Percentiles rank a stretch among this genome's conserved stretches.
These are phyloP conservation scores for Trifolium fragiferum DNA, from an alignment of 306 rosid species.

Conservation along the genomic window DNA sequence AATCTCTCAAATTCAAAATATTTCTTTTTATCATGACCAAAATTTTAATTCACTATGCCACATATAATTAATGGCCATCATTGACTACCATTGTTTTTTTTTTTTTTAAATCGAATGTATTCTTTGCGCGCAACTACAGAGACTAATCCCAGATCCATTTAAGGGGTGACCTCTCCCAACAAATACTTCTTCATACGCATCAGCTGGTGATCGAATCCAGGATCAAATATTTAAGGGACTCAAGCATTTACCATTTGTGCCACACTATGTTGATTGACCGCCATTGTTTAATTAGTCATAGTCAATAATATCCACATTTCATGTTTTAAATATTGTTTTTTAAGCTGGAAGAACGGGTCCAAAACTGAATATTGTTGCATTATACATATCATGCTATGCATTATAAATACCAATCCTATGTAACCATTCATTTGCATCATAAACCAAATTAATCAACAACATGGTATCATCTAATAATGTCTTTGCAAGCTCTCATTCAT, in stretches of 20 bases:
- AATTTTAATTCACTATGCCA: neutral
- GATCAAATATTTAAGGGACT: too few species aligned
- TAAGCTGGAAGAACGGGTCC: slow-evolving; percentile 1
- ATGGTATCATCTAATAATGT: slow-evolving; percentile 39
- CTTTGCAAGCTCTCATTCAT: slow-evolving; percentile 36
- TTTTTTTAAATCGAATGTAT: too few species aligned
- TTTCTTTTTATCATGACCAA: too few species aligned
- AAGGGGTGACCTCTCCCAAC: too few species aligned
- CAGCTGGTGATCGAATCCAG: too few species aligned
- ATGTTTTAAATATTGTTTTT: neutral
- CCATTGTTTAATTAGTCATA: slow-evolving; percentile 23
- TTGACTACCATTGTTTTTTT: neutral
- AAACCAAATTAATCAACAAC: neutral
- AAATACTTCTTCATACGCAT: too few species aligned
- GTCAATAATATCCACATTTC: slow-evolving; percentile 12
- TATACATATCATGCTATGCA: neutral
- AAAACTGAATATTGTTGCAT: neutral
- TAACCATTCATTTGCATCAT: neutral
- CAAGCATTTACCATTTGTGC: too few species aligned
- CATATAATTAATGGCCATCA: neutral
- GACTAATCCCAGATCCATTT: too few species aligned
- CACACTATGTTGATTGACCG: too few species aligned
- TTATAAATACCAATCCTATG: slow-evolving; percentile 6
- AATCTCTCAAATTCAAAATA: too few species aligned
- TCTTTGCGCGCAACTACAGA: too few species aligned